Evolutionary conservation across 108 stramenopile species (phyloP).

Genomic region (Chaetoceros muelleri): DNA sequence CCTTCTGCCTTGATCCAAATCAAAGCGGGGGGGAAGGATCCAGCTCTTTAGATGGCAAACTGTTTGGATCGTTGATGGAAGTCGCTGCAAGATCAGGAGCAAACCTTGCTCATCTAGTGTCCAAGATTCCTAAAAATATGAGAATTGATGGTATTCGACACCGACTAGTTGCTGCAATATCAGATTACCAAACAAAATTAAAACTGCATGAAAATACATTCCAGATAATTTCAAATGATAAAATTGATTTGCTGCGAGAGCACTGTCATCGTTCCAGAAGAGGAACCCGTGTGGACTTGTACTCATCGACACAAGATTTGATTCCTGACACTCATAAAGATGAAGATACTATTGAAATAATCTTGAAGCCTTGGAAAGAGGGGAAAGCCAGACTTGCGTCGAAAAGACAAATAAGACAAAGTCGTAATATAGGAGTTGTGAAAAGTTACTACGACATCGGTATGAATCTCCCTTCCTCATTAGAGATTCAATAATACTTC

Average conservation of each 20-base stretch:
- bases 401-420: background rate
- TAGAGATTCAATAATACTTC: background rate
- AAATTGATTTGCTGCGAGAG: conserved; percentile 45
- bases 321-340: background rate
- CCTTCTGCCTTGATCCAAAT: conserved; percentile 33
- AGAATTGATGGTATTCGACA: conserved; percentile 70
- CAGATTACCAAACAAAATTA: conserved; percentile 68
- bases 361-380: background rate
- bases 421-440: background rate
- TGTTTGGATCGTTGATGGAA: conserved; percentile 71
- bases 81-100: conserved; percentile 68
- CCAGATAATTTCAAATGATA: conserved; percentile 37
- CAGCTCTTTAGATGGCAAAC: conserved; percentile 16
- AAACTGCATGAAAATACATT: conserved; percentile 51
- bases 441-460: background rate
- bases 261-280: conserved; percentile 47
- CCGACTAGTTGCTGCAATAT: conserved; percentile 65
- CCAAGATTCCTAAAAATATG: conserved; percentile 63
- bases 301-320: background rate
- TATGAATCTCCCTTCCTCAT: background rate
- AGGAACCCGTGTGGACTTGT: conserved; percentile 21
- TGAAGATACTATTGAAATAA: background rate
- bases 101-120: conserved; percentile 53
- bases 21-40: background rate
- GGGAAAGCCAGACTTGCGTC: background rate